Percentiles rank a stretch among this genome's conserved stretches.
phyloP scores from a whole-genome alignment of 805 yeast genomes.

The Ogataea thermomethanolica region DNA sequence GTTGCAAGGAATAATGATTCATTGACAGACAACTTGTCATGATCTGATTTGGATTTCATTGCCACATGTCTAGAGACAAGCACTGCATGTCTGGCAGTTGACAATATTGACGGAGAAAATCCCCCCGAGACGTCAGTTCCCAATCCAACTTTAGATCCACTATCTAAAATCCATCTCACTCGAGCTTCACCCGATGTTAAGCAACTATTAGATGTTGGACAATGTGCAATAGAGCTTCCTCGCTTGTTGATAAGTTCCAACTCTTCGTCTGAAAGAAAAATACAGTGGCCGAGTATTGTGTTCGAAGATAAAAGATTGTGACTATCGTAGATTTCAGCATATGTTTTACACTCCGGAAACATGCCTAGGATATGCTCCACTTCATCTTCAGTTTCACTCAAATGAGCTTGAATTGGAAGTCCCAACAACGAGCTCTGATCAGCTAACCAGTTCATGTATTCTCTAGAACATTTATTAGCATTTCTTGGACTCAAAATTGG shows the following conservation, averaged over 20 bases:
- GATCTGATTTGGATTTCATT: constrained; percentile 44
- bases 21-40: constrained; percentile 49
- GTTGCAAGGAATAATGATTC: constrained; percentile 80
- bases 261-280: constrained; percentile 67
- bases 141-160: constrained; percentile 66
- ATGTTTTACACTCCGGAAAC: constrained; percentile 66
- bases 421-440: constrained; percentile 27
- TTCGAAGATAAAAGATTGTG: constrained; percentile 52
- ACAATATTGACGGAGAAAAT: constrained; percentile 55
- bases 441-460: constrained; percentile 50
- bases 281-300: constrained; percentile 83
- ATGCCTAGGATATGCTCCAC: constrained; percentile 63
- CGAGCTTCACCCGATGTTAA: constrained; percentile 85
- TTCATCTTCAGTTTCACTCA: constrained; percentile 72
- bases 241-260: constrained; percentile 47
- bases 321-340: constrained; percentile 69
- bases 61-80: constrained; percentile 64
- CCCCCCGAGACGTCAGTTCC: constrained; percentile 79
- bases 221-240: constrained; percentile 73
- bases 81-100: constrained; percentile 62
- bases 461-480: constrained; percentile 78
- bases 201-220: constrained; percentile 84
- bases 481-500: constrained; percentile 88
- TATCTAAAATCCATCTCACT: constrained; percentile 58
- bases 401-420: constrained; percentile 78